Percentiles rank a stretch among this genome's conserved stretches.
Conservation (phyloP, 176 grass and related monocot species). For the Paspalum notatum region DNA sequence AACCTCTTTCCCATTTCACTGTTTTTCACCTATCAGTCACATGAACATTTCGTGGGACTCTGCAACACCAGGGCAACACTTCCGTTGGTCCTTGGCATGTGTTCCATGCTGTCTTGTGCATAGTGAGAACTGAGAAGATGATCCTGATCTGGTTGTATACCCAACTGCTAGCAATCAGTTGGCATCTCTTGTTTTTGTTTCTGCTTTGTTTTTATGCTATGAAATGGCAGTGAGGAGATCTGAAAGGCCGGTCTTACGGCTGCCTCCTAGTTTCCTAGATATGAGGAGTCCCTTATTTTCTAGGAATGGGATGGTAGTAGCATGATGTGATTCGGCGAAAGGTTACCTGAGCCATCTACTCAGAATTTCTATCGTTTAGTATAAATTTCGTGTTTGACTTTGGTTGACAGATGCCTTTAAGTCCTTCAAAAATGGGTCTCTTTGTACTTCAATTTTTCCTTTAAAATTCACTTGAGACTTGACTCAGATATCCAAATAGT, state of each 20-base stretch:
- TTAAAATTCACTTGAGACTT: background rate
- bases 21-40: background rate
- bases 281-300: conserved; percentile 1
- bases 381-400: background rate
- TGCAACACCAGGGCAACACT: background rate
- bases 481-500: background rate
- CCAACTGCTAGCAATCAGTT: background rate
- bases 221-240: conserved; percentile 38
- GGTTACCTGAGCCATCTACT: conserved; percentile 28
- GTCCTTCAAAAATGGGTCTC: background rate
- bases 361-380: background rate
- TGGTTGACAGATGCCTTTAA: background rate
- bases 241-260: conserved; percentile 46
- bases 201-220: background rate
- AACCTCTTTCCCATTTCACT: background rate
- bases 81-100: background rate
- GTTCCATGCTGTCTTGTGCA: background rate
- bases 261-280: conserved; percentile 28
- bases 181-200: background rate
- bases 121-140: conserved; percentile 3
- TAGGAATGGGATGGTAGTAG: conserved; percentile 41
- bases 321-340: conserved; percentile 41
- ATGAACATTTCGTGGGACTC: background rate
- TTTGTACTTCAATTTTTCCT: background rate
- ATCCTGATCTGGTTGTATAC: background rate